phyloP scores from a whole-genome alignment of 176 grass and related monocot genomes.

The Elaeis guineensis region DNA sequence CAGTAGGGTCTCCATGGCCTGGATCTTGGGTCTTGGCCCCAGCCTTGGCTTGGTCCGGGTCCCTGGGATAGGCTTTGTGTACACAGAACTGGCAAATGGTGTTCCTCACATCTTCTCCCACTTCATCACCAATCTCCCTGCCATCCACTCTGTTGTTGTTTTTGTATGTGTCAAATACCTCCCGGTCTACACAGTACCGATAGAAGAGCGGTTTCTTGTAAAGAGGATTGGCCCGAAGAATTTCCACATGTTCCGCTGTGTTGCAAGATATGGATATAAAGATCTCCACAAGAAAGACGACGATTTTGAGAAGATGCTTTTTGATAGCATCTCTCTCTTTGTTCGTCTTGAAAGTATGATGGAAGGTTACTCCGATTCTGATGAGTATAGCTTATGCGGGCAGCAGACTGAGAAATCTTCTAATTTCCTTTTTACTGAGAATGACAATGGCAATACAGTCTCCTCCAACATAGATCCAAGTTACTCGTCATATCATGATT shows the following conservation, averaged over 20 bases:
- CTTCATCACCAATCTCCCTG: slow-evolving; percentile 85
- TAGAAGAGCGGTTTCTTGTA: slow-evolving; percentile 55
- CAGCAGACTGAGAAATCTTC: slow-evolving; percentile 15
- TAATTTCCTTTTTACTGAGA: slow-evolving; percentile 18
- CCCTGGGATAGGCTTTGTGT: slow-evolving; percentile 71
- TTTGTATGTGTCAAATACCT: slow-evolving; percentile 84
- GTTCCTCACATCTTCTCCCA: slow-evolving; percentile 84
- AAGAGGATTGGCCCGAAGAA: slow-evolving; percentile 51
- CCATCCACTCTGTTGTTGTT: slow-evolving; percentile 65
- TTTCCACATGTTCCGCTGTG: slow-evolving; percentile 72
- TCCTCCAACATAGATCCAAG: slow-evolving; percentile 26
- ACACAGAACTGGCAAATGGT: slow-evolving; percentile 56
- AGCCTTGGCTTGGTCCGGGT: slow-evolving; percentile 77
- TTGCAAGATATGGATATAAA: slow-evolving; percentile 76
- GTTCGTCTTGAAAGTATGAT: slow-evolving; percentile 61
- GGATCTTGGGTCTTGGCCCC: slow-evolving; percentile 67
- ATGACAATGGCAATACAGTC: slow-evolving; percentile 14
- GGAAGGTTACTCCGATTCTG: slow-evolving; percentile 54
- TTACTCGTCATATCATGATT: slow-evolving; percentile 33
- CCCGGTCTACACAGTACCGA: slow-evolving; percentile 53
- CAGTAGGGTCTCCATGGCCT: slow-evolving; percentile 84
- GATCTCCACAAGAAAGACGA: slow-evolving; percentile 73
- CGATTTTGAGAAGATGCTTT: slow-evolving; percentile 62
- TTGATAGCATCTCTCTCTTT: slow-evolving; percentile 39
- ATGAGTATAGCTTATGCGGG: slow-evolving; percentile 32